Base-by-base conservation (phyloP, 2,329 filamentous ascomycete genomes). In the Hypocreales sp. region DNA sequence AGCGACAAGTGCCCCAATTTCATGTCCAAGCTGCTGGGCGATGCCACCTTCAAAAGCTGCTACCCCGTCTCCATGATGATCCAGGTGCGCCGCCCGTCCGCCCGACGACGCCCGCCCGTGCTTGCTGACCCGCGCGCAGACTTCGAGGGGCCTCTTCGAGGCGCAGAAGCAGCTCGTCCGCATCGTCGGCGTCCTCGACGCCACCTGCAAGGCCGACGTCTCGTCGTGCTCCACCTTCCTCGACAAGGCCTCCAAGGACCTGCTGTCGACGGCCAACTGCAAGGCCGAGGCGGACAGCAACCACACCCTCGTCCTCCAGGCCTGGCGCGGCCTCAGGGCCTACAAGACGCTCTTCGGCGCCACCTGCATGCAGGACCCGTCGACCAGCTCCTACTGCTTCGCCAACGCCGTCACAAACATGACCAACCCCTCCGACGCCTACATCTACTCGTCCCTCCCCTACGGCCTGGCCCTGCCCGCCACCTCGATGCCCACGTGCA, bases 391-490 rank as follows among this genome's bases (percentile, higher is more conserved):
- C 38, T 94, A 87, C 59, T 78, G 72, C 57, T 94, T 83, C 49
- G 80, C 80, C 38, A 77, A 81, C 40, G 83, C 87, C 26, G 72
- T 86, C 33, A 83, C 79, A 25, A 92, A 93, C 52, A 48, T 58
- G 5, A 67, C 70, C 14, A 76, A 69, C 7, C 61, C 79, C 0
- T 69, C 72, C 18, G 78, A 90, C 47, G 67, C 72, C 19, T 87
- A 86, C 44, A 65, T 90, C 20, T 98, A 94, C 56, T n/a, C n/a
- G n/a, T 87, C 79, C 42, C 60, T 95, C 4, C 81, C 86, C 0
- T 64, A 92, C 30, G 90, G 90, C 32, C 64, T 74, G 22, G 51
- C 61, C 1, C 56, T 94, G 9, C 80, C 81, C 0, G 61, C 59
- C 10, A 66, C 66, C 14, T 69, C 74, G 15, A 60, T 63, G n/a